These are phyloP conservation scores for Xylaria digitata DNA, from an alignment of 2,329 filamentous ascomycete genomes.

Conservation along the genomic window DNA sequence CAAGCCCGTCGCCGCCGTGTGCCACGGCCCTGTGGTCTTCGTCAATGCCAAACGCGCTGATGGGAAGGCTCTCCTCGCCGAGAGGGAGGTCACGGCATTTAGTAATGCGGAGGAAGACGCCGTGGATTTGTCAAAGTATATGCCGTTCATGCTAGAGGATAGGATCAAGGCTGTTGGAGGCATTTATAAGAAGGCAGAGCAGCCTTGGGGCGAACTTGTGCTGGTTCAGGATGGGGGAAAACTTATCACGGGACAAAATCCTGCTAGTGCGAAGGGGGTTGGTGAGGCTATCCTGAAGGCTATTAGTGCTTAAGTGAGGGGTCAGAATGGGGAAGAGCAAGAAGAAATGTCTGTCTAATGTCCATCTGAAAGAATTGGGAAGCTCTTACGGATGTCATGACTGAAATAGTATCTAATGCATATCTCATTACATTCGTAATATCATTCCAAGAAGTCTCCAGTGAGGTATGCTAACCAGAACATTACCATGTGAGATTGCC, in stretches of 20 bases:
- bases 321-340: background rate
- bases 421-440: constrained; percentile 17
- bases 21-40: constrained; percentile 75
- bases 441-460: background rate
- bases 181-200: constrained; percentile 65
- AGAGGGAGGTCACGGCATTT: constrained; percentile 69
- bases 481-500: background rate
- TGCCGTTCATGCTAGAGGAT: constrained; percentile 73
- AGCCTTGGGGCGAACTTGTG: constrained; percentile 62
- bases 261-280: constrained; percentile 62
- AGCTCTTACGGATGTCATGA: background rate
- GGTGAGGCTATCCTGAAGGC: constrained; percentile 64
- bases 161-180: constrained; percentile 64
- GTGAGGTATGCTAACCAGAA: background rate
- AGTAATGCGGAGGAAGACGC: constrained; percentile 67
- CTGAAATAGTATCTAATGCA: background rate
- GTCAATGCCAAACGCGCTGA: constrained; percentile 61
- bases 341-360: background rate
- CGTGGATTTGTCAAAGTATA: constrained; percentile 52
- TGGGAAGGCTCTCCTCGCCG: constrained; percentile 66
- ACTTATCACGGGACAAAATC: constrained; percentile 70
- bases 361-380: background rate
- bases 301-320: constrained; percentile 46
- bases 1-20: constrained; percentile 74
- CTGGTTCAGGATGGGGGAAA: constrained; percentile 60